phyloP scores from a whole-genome alignment of 2,329 filamentous ascomycete species.

The Annulohypoxylon truncatum region DNA sequence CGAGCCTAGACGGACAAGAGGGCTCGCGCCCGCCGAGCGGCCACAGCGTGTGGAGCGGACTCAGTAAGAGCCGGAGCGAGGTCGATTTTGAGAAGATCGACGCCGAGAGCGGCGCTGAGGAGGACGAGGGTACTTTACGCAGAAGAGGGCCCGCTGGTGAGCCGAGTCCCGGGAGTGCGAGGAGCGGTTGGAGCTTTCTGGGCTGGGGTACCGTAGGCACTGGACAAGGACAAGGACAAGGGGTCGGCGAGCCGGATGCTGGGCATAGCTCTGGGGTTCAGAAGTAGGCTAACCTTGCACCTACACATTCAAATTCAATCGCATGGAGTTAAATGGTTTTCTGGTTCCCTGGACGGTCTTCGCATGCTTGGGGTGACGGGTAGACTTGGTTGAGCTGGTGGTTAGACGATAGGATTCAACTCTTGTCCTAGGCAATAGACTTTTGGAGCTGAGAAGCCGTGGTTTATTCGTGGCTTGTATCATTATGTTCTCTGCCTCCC shows the following conservation, averaged over 20 bases:
- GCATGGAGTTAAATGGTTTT: slow-evolving; percentile 36
- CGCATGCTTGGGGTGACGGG: slow-evolving; percentile 21
- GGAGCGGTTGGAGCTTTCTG: slow-evolving; percentile 45
- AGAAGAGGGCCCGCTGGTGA: slow-evolving; percentile 37
- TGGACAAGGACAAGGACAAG: slow-evolving; percentile 1
- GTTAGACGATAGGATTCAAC: slow-evolving; percentile 31
- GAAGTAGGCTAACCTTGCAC: slow-evolving; percentile 27
- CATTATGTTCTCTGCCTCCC: slow-evolving; percentile 37
- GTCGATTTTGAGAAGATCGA: slow-evolving; percentile 91
- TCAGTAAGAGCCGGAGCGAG: slow-evolving; percentile 87
- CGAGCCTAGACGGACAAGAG: slow-evolving; percentile 50
- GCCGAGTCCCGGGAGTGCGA: slow-evolving; percentile 42
- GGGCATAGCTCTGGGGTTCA: slow-evolving; percentile 46
- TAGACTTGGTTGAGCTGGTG: slow-evolving; percentile 22
- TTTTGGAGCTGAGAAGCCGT: slow-evolving; percentile 32
- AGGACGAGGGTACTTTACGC: slow-evolving; percentile 54
- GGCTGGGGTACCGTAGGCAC: slow-evolving; percentile 45
- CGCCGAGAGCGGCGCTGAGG: slow-evolving; percentile 73
- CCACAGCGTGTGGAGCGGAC: slow-evolving; percentile 62
- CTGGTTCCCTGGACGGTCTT: slow-evolving; percentile 4
- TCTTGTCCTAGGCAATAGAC: slow-evolving; percentile 17
- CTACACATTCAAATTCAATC: slow-evolving; percentile 17
- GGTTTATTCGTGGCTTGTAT: slow-evolving; percentile 35
- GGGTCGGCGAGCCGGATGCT: slow-evolving; percentile 10
- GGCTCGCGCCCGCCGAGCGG: slow-evolving; percentile 59